Conservation (phyloP, 768 basidiomycete genomes). For the Tremella fuciformis region DNA sequence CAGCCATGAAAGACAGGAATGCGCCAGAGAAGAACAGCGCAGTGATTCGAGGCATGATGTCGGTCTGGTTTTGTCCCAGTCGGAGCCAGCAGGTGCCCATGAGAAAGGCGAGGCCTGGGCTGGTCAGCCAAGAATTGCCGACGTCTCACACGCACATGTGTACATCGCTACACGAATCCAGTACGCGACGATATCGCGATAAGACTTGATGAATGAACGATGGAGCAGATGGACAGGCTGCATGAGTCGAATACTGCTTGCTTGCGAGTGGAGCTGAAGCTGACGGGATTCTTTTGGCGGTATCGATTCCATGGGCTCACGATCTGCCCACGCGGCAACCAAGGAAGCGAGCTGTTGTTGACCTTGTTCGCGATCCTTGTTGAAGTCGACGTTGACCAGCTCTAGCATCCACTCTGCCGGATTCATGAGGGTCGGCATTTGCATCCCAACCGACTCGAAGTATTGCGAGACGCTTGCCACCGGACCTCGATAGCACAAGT, state of each 20-base stretch:
- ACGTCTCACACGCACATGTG: too few relatives aligned
- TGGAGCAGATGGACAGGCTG: too few relatives aligned
- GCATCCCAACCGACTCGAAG: slow-evolving; percentile 4
- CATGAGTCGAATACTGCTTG: too few relatives aligned
- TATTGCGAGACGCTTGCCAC: too few relatives aligned
- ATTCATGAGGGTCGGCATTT: slow-evolving; percentile 3
- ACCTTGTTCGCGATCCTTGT: slow-evolving; percentile 5
- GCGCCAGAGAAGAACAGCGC: slow-evolving; percentile 12
- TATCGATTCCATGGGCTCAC: too few relatives aligned
- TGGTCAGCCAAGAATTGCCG: neutral
- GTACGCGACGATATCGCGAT: too few relatives aligned
- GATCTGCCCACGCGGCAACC: too few relatives aligned
- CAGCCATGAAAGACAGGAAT: slow-evolving; percentile 13
- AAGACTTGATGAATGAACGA: too few relatives aligned
- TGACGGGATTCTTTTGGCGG: too few relatives aligned
- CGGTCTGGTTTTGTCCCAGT: neutral
- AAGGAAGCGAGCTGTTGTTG: too few relatives aligned
- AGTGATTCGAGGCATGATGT: slow-evolving; percentile 11
- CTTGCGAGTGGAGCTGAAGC: too few relatives aligned
- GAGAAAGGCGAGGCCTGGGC: slow-evolving; percentile 7
- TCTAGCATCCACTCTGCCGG: slow-evolving; percentile 28
- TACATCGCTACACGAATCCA: too few relatives aligned
- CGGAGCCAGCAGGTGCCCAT: slow-evolving; percentile 11
- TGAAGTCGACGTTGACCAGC: slow-evolving; percentile 41
- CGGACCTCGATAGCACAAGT: slow-evolving; percentile 92